Percentiles rank a stretch among this genome's conserved stretches.
Evolutionary conservation across 2,329 filamentous ascomycete genomes (phyloP).

Genomic region (Alternaria incomplexa): DNA sequence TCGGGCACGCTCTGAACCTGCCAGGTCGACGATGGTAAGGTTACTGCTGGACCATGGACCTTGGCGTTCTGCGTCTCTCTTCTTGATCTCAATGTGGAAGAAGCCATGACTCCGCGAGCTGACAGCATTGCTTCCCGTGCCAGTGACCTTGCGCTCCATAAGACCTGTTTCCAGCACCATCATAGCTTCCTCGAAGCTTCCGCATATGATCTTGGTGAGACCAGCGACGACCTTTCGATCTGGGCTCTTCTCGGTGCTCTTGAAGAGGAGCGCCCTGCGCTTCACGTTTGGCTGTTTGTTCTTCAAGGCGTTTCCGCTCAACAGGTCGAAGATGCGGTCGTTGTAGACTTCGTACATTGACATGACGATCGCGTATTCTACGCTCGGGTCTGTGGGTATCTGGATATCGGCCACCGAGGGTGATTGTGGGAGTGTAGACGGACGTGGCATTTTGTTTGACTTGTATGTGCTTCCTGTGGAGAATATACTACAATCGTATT

Average conservation of each 20-base stretch:
- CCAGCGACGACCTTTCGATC: conserved; percentile 96
- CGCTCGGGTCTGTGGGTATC: conserved; percentile 69
- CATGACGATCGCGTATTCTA: conserved; percentile 85
- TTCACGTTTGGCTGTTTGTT: conserved; percentile 59
- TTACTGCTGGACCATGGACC: conserved; percentile 76
- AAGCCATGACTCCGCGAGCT: conserved; percentile 95
- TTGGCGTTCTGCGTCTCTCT: conserved; percentile 65
- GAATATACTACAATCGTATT: conserved; percentile 63
- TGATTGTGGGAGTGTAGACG: conserved; percentile 72
- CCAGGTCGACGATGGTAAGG: conserved; percentile 88
- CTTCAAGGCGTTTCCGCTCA: conserved; percentile 68
- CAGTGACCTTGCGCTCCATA: conserved; percentile 83
- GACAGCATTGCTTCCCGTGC: conserved; percentile 90
- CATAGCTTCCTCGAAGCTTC: conserved; percentile 79
- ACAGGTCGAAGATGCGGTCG: conserved; percentile 92
- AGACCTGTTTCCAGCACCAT: conserved; percentile 90
- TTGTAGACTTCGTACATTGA: conserved; percentile 99
- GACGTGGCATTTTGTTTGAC: conserved; percentile 67
- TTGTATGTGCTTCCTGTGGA: conserved; percentile 61
- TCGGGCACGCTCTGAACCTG: conserved; percentile 90
- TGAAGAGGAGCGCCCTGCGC: conserved; percentile 87
- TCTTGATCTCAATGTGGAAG: conserved; percentile 95
- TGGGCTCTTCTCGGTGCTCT: conserved; percentile 83
- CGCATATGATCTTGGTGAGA: conserved; percentile 86
- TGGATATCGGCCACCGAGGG: conserved; percentile 77